A percentile compares a stretch with the other conserved stretches of the same genome.
Evolutionary conservation across 2,329 filamentous ascomycete species (phyloP).

Genomic region (Pestalotiopsis sp.): DNA sequence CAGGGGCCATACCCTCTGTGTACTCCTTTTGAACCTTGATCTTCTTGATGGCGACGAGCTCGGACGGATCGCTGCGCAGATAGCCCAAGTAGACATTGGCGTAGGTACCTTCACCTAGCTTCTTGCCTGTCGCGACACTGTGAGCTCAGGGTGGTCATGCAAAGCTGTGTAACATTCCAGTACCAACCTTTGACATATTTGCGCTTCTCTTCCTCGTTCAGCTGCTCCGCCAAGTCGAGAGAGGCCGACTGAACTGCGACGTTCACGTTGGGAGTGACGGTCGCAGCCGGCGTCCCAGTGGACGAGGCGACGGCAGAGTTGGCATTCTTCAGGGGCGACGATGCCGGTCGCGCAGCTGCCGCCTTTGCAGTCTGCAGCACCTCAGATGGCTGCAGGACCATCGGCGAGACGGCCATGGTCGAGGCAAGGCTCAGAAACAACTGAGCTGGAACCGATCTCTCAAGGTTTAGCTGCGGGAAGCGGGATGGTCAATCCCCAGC

Average conservation of each 20-base stretch:
- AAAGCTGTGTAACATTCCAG: background rate
- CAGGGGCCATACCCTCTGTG: slow-evolving; percentile 88
- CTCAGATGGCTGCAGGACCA: slow-evolving; percentile 30
- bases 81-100: slow-evolving; percentile 93
- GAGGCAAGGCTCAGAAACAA: background rate
- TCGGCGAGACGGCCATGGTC: slow-evolving; percentile 35
- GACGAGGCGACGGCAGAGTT: slow-evolving; percentile 44
- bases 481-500: slow-evolving; percentile 18
- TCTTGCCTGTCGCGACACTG: slow-evolving; percentile 64
- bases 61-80: slow-evolving; percentile 70
- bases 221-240: slow-evolving; percentile 72
- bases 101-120: slow-evolving; percentile 95
- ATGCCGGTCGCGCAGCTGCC: slow-evolving; percentile 33
- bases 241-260: slow-evolving; percentile 31
- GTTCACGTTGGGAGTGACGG: slow-evolving; percentile 29
- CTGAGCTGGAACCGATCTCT: background rate
- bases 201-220: slow-evolving; percentile 79
- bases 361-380: slow-evolving; percentile 26
- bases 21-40: slow-evolving; percentile 87
- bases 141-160: background rate
- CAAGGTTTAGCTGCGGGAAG: background rate
- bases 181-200: slow-evolving; percentile 84
- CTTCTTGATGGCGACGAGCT: slow-evolving; percentile 89
- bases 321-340: slow-evolving; percentile 48
- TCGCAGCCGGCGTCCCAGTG: slow-evolving; percentile 46